phyloP scores from a whole-genome alignment of 148 eudicot genomes.

The Camellia japonica region DNA sequence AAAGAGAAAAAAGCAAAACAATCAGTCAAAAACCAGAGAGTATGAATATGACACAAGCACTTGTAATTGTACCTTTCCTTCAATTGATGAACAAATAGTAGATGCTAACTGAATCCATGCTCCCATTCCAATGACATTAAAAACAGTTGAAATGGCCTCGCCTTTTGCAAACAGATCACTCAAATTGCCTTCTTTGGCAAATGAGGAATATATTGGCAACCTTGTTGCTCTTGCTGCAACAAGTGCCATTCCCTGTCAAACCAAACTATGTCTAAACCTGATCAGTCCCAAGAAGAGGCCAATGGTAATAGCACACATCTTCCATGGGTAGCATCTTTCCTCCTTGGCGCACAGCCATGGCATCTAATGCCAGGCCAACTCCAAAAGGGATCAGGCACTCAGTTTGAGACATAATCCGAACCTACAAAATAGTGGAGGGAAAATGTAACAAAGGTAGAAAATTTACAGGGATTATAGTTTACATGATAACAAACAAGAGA shows the following conservation, averaged over 20 bases:
- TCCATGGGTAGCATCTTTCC: slow-evolving; percentile 94
- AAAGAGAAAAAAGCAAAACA: not conserved
- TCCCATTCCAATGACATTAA: slow-evolving; percentile 86
- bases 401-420: slow-evolving; percentile 55
- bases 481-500: not conserved
- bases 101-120: slow-evolving; percentile 91
- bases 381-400: slow-evolving; percentile 68
- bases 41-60: not conserved
- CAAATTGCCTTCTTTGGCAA: slow-evolving; percentile 98
- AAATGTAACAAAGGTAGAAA: not conserved
- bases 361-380: slow-evolving; percentile 84
- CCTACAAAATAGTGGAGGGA: slow-evolving; percentile 38
- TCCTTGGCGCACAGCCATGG: slow-evolving; percentile 91
- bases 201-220: slow-evolving; percentile 92
- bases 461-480: not conserved
- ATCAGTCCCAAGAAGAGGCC: slow-evolving; percentile 83
- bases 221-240: slow-evolving; percentile 99
- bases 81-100: slow-evolving; percentile 83
- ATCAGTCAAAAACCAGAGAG: not conserved
- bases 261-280: slow-evolving; percentile 53
- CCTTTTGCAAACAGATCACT: slow-evolving; percentile 99
- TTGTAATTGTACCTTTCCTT: slow-evolving; percentile 70
- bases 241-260: slow-evolving; percentile 89
- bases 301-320: slow-evolving; percentile 78
- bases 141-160: slow-evolving; percentile 96